Evolutionary conservation across 306 rosid genomes (phyloP).

Genomic region (Crotalaria pallida): DNA sequence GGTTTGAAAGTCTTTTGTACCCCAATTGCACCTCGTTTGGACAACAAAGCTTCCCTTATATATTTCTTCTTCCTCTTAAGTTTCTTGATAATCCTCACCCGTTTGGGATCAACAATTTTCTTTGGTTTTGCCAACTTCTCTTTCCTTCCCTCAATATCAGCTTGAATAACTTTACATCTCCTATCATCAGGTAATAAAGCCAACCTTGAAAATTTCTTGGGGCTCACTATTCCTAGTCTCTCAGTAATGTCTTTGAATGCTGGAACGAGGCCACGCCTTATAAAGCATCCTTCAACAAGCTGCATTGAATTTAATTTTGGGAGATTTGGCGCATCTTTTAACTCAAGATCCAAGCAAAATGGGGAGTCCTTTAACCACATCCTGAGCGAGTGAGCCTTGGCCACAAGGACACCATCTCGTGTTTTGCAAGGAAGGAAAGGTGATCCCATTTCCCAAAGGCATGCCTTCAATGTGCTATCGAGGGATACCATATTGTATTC

Average conservation of each 20-base stretch:
- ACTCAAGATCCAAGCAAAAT: conserved; percentile 87
- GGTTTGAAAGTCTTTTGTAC: conserved; percentile 31
- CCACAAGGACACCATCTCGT: conserved; percentile 73
- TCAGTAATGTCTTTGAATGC: conserved; percentile 77
- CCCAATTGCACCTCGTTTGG: conserved; percentile 27
- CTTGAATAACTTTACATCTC: conserved; percentile 60
- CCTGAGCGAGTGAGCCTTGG: conserved; percentile 92
- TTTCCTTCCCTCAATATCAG: conserved; percentile 64
- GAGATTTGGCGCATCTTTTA: conserved; percentile 62
- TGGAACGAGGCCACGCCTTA: conserved; percentile 84
- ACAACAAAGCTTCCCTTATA: conserved; percentile 28
- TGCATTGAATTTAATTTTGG: conserved; percentile 71
- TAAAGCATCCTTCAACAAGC: conserved; percentile 75
- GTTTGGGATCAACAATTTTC: conserved; percentile 38
- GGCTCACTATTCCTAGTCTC: conserved; percentile 73
- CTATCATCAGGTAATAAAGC: conserved; percentile 81
- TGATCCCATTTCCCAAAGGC: conserved; percentile 97
- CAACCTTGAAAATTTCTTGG: conserved; percentile 83
- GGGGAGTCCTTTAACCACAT: conserved; percentile 98
- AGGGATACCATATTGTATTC: conserved; percentile 91
- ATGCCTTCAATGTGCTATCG: conserved; percentile 68
- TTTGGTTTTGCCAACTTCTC: conserved; percentile 71
- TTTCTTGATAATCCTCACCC: conserved; percentile 39
- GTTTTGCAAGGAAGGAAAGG: conserved; percentile 92
- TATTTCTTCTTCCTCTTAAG: conserved; percentile 40